phyloP scores from a whole-genome alignment of 2,329 filamentous ascomycete genomes.

The Pestalotiopsis sp. region DNA sequence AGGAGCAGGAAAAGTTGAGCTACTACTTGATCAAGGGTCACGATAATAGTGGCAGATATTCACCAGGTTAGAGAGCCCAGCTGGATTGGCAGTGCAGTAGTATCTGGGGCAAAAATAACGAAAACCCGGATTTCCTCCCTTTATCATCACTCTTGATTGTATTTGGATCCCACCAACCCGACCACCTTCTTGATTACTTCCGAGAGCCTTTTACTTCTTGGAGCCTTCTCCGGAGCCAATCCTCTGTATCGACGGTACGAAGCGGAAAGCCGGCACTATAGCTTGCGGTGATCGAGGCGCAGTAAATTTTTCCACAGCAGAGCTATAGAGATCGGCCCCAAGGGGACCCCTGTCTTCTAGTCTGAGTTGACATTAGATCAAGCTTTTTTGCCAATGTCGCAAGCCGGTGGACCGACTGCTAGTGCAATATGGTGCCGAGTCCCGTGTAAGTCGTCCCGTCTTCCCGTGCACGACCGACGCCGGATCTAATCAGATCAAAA shows the following conservation, averaged over 20 bases:
- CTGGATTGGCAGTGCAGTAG: too few species aligned
- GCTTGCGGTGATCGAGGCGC: not conserved
- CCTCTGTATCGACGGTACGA: not conserved
- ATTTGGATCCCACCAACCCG: too few species aligned
- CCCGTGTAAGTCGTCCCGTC: not conserved
- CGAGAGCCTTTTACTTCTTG: too few species aligned
- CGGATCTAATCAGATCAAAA: not conserved
- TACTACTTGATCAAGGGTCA: too few species aligned
- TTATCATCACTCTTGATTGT: too few species aligned
- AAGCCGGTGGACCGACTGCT: not conserved
- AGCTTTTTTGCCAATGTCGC: not conserved
- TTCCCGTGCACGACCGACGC: not conserved
- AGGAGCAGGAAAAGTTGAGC: too few species aligned
- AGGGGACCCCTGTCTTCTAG: not conserved
- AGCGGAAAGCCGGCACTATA: not conserved
- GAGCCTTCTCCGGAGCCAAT: not conserved
- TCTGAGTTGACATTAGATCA: not conserved
- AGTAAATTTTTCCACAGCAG: not conserved
- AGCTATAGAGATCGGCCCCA: not conserved
- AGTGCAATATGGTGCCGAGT: not conserved
- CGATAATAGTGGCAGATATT: too few species aligned
- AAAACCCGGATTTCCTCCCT: too few species aligned
- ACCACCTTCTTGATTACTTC: too few species aligned
- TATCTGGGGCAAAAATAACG: too few species aligned
- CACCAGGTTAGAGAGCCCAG: too few species aligned